Base-by-base conservation (phyloP, 768 basidiomycete genomes). In the Termitomyces sp. region DNA sequence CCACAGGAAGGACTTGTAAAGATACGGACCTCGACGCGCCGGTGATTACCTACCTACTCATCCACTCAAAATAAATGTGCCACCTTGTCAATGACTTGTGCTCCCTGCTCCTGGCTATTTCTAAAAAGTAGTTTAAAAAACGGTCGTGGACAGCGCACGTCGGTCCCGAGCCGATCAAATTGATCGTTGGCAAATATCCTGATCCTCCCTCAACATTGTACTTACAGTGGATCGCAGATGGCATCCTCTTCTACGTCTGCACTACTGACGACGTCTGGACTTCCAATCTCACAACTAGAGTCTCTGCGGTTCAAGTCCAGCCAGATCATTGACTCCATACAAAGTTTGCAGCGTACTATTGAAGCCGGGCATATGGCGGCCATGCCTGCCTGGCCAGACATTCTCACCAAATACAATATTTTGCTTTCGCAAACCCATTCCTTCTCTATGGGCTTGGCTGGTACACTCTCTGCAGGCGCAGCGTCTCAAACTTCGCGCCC, bases 301-400 rank as follows among this genome's bases (percentile, higher is more conserved):
- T 91, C 89, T 5, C 77, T 92, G 55, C 81, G 81, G 42, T 90
- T 90, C 78, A 91, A 91, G 65, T 82, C 88, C 4, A 85, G 82
- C 61, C 90, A 92, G 70, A 90, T 92, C 39, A 84, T 91, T 49
- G 91, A 93, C 55, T 90, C 89, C 7, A 88, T 92, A 24, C 77
- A 85, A 59, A 76, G 78, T 0, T 77, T 92, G 9, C 86, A 87
- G 59, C 78, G 82, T 56, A 87, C 83, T 7, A 77, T 92, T 65
- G 87, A 90, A 57, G 78, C 76, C 7, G 82, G 81, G 13, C 79
- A 84, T 40, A 80, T 78, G 48, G 75, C 74, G 40, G 77, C 70
- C n/a, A 91, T 92, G 86, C 86, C 88, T 3, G 74, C 89, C 8
- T 94, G 92, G 92, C 92, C 92, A 3, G 92, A 94, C 68, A 84